These are phyloP conservation scores for Metschnikowia lunata DNA, from an alignment of 805 yeast species.

Conservation along the genomic window DNA sequence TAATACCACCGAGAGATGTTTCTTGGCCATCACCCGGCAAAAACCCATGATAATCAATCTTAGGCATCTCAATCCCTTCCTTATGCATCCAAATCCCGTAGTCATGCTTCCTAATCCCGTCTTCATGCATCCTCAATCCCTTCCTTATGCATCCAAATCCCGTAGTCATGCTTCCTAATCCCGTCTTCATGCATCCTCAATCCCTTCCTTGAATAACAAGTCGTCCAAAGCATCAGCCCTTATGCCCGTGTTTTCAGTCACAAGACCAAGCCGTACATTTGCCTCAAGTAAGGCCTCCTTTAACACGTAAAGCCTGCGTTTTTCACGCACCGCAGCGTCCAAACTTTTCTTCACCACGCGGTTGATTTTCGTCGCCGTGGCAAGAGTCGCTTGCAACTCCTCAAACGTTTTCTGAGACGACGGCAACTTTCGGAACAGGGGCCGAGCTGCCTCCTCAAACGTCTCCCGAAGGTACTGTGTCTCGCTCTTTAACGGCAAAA, in stretches of 20 bases:
- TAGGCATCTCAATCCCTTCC: constrained; percentile 9
- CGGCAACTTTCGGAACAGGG: neutral
- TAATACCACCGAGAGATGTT: no score
- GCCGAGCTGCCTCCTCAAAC: neutral
- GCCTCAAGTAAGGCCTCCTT: constrained; percentile 44
- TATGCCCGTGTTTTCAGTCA: neutral
- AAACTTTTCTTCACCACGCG: constrained; percentile 31
- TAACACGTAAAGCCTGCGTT: constrained; percentile 35
- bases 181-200: no score
- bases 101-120: no score
- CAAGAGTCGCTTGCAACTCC: constrained; percentile 27
- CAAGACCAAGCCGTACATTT: constrained; percentile 33
- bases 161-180: no score
- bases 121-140: no score
- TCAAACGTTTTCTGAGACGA: constrained; percentile 15
- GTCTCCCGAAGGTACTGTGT: constrained; percentile 1
- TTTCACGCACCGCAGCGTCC: constrained; percentile 21
- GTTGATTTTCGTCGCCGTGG: constrained; percentile 38
- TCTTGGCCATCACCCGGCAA: no score
- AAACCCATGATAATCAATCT: no score
- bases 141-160: no score
- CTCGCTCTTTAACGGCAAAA: constrained; percentile 7
- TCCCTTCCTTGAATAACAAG: constrained; percentile 14
- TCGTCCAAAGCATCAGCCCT: constrained; percentile 17
- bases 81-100: no score